phyloP scores from a whole-genome alignment of 371 early-diverging fungal species.

The Rhizopus arrhizus region DNA sequence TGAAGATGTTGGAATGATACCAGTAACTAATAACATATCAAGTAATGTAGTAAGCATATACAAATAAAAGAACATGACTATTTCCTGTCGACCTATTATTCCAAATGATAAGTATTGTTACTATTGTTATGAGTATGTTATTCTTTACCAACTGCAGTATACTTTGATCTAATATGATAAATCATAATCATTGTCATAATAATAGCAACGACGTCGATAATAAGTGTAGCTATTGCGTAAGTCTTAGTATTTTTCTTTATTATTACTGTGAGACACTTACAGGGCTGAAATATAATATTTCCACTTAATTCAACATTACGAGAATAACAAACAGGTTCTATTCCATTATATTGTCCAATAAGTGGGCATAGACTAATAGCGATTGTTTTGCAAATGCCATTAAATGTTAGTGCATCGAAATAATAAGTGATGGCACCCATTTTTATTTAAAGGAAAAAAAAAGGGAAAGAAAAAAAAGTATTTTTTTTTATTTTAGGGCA shows the following conservation, averaged over 20 bases:
- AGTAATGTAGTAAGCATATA: conserved; percentile 72
- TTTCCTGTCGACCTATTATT: conserved; percentile 83
- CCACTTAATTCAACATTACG: conserved; percentile 85
- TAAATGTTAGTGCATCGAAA: conserved; percentile 65
- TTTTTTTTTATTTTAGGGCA: background rate
- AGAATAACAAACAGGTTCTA: conserved; percentile 90
- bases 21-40: conserved; percentile 80
- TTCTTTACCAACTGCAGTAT: conserved; percentile 85
- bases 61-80: conserved; percentile 89
- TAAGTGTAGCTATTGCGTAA: conserved; percentile 65
- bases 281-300: conserved; percentile 88
- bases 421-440: conserved; percentile 49
- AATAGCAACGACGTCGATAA: conserved; percentile 23
- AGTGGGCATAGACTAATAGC: conserved; percentile 88
- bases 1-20: conserved; percentile 78
- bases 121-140: background rate
- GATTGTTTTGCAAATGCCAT: conserved; percentile 80
- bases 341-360: conserved; percentile 73
- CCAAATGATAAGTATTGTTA: background rate
- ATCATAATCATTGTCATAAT: conserved; percentile 92
- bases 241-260: conserved; percentile 69
- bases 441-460: background rate
- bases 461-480: background rate
- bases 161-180: conserved; percentile 87
- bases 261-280: conserved; percentile 41